Conservation (phyloP, 2,329 filamentous ascomycete species). For the Pezicula radicicola region DNA sequence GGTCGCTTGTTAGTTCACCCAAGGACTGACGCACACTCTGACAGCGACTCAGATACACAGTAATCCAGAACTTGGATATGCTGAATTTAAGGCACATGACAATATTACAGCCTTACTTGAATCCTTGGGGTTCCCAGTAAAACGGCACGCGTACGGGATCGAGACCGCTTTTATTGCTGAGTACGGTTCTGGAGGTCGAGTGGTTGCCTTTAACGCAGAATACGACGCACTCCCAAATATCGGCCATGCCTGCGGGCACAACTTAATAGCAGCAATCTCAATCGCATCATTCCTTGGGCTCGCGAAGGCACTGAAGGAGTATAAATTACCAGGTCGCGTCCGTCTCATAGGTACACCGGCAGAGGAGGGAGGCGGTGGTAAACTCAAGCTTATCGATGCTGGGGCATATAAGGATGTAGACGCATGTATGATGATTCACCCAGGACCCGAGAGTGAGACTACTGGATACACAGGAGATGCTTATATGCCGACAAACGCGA, state of each 20-base stretch:
- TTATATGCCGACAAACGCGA: conserved; percentile 1
- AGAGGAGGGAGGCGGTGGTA: conserved; percentile 21
- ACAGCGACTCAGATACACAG: conserved; percentile 16
- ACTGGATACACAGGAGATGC: conserved; percentile 45
- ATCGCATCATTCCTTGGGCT: conserved; percentile 32
- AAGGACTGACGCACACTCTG: too few relatives aligned
- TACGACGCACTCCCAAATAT: conserved; percentile 44
- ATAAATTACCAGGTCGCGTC: conserved; percentile 1
- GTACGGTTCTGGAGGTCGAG: conserved; percentile 36
- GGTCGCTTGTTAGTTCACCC: too few relatives aligned
- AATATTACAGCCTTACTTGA: conserved; percentile 41
- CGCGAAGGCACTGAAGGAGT: conserved; percentile 15
- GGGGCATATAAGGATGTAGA: conserved; percentile 35
- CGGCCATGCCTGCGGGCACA: conserved; percentile 37
- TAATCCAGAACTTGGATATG: conserved; percentile 46
- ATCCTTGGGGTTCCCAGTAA: conserved; percentile 40
- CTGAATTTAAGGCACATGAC: conserved; percentile 48
- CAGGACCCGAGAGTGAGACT: conserved; percentile 23
- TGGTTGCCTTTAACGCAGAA: conserved; percentile 38
- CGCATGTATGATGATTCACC: conserved; percentile 31
- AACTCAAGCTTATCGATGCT: conserved; percentile 37
- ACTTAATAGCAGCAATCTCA: conserved; percentile 32
- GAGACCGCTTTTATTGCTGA: conserved; percentile 46
- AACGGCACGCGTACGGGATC: conserved; percentile 44
- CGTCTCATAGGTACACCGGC: conserved; percentile 15